phyloP scores from a whole-genome alignment of 306 rosid species.

The Rosa chinensis region DNA sequence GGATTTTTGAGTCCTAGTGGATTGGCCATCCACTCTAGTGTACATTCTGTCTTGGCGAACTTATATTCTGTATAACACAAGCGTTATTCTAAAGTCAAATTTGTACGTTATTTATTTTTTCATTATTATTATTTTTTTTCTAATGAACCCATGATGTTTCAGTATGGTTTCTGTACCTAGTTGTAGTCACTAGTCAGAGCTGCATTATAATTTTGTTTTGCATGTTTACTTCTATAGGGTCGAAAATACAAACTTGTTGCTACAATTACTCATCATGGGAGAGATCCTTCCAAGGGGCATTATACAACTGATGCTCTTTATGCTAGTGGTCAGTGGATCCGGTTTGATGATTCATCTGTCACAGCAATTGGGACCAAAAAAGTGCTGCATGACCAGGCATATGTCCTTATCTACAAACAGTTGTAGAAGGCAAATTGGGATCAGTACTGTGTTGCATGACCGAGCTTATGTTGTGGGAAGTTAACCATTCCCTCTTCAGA shows the following conservation, averaged over 20 bases:
- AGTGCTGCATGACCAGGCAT: slow-evolving; percentile 89
- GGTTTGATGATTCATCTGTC: slow-evolving; percentile 84
- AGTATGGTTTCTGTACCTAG: not conserved
- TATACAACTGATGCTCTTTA: slow-evolving; percentile 86
- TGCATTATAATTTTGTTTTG: not conserved
- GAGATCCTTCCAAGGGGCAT: slow-evolving; percentile 93
- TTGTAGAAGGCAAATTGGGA: slow-evolving; percentile 49
- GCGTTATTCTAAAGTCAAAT: not conserved
- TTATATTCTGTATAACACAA: not conserved
- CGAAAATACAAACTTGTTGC: slow-evolving; percentile 88
- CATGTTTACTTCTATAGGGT: slow-evolving; percentile 48
- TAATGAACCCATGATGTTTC: not conserved
- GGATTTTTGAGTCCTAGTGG: not conserved
- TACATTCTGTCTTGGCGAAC: not conserved
- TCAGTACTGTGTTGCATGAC: slow-evolving; percentile 60
- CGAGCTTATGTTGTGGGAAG: slow-evolving; percentile 64
- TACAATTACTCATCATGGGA: slow-evolving; percentile 93
- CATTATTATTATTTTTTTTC: not conserved
- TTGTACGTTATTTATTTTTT: not conserved
- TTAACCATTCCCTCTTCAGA: not conserved
- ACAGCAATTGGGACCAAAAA: slow-evolving; percentile 53
- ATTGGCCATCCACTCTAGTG: not conserved
- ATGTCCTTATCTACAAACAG: slow-evolving; percentile 83
- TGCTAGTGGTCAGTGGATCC: slow-evolving; percentile 67
- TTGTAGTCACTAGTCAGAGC: no score